These are phyloP conservation scores for Skeletonema marinoi DNA, from an alignment of 108 stramenopile species.

Conservation along the genomic window DNA sequence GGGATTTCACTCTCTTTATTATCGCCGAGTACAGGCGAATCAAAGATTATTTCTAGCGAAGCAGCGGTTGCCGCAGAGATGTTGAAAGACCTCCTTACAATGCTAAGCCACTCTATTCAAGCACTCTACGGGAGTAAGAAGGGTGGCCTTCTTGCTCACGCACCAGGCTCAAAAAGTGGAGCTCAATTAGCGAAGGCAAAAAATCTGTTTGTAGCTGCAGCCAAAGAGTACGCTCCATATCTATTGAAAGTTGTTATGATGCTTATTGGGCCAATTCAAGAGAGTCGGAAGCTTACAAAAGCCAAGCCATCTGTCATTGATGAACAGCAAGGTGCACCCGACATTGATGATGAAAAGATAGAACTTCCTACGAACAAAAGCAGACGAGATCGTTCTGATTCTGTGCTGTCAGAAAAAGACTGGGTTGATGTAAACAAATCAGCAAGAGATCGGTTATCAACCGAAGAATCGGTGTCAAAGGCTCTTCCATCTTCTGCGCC, in stretches of 20 bases:
- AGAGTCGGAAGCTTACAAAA: not conserved
- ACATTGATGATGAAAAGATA: not conserved
- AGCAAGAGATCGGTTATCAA: slow-evolving; percentile 4
- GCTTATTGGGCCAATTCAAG: slow-evolving; percentile 24
- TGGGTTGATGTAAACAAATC: slow-evolving; percentile 46
- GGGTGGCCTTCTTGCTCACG: slow-evolving; percentile 28
- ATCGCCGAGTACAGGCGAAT: slow-evolving; percentile 24
- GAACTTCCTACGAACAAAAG: not conserved
- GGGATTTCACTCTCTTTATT: slow-evolving; percentile 68
- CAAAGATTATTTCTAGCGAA: slow-evolving; percentile 23
- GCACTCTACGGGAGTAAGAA: slow-evolving; percentile 52
- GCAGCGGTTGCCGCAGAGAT: slow-evolving; percentile 20
- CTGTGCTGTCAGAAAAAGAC: slow-evolving; percentile 48
- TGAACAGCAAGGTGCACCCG: not conserved
- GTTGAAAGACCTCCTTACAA: slow-evolving; percentile 40
- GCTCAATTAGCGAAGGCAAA: slow-evolving; percentile 34
- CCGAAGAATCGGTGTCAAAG: not conserved
- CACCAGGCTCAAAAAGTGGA: slow-evolving; percentile 24
- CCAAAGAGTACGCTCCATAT: slow-evolving; percentile 44
- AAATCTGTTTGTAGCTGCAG: slow-evolving; percentile 32
- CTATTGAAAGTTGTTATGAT: slow-evolving; percentile 43
- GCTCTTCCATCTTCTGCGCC: not conserved
- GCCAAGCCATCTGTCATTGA: not conserved
- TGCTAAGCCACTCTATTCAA: slow-evolving; percentile 49
- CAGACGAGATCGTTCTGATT: slow-evolving; percentile 1